Percentiles rank a stretch among this genome's conserved stretches.
phyloP scores from a whole-genome alignment of 2,329 filamentous ascomycete species.

The Scorias spongiosa region DNA sequence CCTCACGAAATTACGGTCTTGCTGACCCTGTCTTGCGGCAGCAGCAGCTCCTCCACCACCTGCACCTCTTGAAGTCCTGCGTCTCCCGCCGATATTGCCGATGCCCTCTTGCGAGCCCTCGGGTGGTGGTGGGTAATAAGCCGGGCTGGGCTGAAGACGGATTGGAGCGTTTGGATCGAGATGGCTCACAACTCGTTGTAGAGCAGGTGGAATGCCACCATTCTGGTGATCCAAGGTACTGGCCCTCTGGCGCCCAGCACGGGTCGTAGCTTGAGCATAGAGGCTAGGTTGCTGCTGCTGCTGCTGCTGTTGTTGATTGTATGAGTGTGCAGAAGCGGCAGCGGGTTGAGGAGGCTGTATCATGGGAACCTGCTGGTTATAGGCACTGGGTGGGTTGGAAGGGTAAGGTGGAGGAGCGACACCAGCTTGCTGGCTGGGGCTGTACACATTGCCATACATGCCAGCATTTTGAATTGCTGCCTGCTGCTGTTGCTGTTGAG shows the following conservation, averaged over 20 bases:
- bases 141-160: constrained; percentile 82
- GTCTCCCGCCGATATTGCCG: constrained; percentile 54
- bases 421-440: constrained; percentile 42
- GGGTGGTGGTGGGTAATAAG: constrained; percentile 86
- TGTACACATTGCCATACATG: constrained; percentile 64
- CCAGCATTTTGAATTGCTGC: constrained; percentile 36
- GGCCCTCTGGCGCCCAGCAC: constrained; percentile 70
- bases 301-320: constrained; percentile 17
- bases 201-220: constrained; percentile 68
- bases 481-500: constrained; percentile 8
- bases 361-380: constrained; percentile 59
- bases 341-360: constrained; percentile 37
- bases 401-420: constrained; percentile 62
- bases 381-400: constrained; percentile 48
- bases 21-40: constrained; percentile 24
- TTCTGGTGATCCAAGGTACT: constrained; percentile 75
- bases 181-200: constrained; percentile 90
- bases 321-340: constrained; percentile 16
- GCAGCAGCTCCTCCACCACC: constrained; percentile 31
- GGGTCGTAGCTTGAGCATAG: constrained; percentile 59
- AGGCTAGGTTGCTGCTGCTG: constrained; percentile 52
- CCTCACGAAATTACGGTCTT: constrained; percentile 71
- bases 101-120: constrained; percentile 61
- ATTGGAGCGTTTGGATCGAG: constrained; percentile 91
- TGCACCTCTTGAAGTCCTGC: constrained; percentile 43